These are phyloP conservation scores for Globisporangium nodosum DNA, from an alignment of 352 stramenopile genomes.

Conservation along the genomic window DNA sequence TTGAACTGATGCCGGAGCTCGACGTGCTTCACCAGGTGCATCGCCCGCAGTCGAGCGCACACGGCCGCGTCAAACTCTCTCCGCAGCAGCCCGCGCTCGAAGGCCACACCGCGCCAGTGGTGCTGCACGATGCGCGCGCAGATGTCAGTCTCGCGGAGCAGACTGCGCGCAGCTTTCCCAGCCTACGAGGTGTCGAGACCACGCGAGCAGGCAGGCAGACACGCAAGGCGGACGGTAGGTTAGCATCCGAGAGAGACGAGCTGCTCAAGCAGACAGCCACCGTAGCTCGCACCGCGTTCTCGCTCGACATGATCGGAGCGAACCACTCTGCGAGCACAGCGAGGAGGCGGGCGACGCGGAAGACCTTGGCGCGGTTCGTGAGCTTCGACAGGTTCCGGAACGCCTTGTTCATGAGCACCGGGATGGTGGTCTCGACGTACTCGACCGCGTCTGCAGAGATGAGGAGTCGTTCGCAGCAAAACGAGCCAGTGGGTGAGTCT, in stretches of 20 bases:
- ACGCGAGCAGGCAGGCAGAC: not conserved
- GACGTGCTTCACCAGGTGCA: constrained; percentile 71
- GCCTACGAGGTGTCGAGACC: constrained; percentile 2
- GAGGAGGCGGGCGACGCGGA: constrained; percentile 47
- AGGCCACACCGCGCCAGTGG: constrained; percentile 58
- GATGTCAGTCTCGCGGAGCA: constrained; percentile 58
- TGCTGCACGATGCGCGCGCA: constrained; percentile 75
- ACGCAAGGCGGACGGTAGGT: not conserved
- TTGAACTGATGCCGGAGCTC: constrained; percentile 69
- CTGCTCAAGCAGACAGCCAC: not conserved
- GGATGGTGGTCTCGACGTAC: constrained; percentile 60
- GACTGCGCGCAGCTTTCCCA: constrained; percentile 37
- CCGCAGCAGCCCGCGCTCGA: constrained; percentile 39
- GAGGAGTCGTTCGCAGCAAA: no score
- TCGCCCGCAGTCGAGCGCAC: constrained; percentile 49
- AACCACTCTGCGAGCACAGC: constrained; percentile 61
- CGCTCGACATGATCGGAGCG: constrained; percentile 39
- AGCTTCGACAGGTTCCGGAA: constrained; percentile 59
- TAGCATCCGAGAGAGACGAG: not conserved
- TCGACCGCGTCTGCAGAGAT: constrained; percentile 36
- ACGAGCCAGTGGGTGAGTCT: no score
- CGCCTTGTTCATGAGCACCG: constrained; percentile 67
- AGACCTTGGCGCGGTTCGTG: constrained; percentile 46
- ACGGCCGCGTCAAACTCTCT: constrained; percentile 48
- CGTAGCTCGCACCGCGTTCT: constrained; percentile 40